Evolutionary conservation across 2,329 filamentous ascomycete species (phyloP), one percentile per base, ranked within the genome.

Genomic region (Xylariales sp.): DNA sequence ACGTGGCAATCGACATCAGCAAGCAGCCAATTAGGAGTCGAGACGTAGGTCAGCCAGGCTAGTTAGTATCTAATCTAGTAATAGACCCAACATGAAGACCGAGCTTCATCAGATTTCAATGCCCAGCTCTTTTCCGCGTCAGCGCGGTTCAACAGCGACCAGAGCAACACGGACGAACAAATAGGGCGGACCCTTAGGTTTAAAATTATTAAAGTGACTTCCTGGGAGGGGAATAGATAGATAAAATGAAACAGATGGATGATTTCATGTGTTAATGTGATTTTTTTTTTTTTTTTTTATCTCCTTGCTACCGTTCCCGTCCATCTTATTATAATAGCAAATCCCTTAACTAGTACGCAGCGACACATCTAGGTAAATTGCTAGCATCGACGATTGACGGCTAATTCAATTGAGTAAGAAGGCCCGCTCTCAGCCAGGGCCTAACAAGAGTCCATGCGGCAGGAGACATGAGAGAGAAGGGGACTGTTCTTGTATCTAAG

Each of bases 1-100:
- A 63, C 64, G 64, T 67, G 59, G 64, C 46, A 57, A 57, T 56
- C 10, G 34, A 43, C 30, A 49, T 34, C 18, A 52, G 30, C 36
- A 28, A 58, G 16, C 18, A 14, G 16, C 49, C 45, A n/a, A 16
- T n/a, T 3, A 39, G 28, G 34, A 50, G 12, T 12, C 23, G 16
- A 9, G 10, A 16, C 9, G 23, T 43, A 57, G 39, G 14, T 14
- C 10, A 16, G 10, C 28, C n/a, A 50, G 28, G 30, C 30, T 16
- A 53, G 18, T 34, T 36, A 36, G 34, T 36, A 36, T 36, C 34
- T 36, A 36, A 9, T 23, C 5, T 36, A 36, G 9, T 36, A 36
- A 9, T 36, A 36, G 34, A 16, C 45, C 45, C 23, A 23, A 23
- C 23, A 23, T 23, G 23, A 23, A 23, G 23, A 23, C 7, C 9